phyloP scores from a whole-genome alignment of 257 asterid genomes.

The Scutellaria galericulata region DNA sequence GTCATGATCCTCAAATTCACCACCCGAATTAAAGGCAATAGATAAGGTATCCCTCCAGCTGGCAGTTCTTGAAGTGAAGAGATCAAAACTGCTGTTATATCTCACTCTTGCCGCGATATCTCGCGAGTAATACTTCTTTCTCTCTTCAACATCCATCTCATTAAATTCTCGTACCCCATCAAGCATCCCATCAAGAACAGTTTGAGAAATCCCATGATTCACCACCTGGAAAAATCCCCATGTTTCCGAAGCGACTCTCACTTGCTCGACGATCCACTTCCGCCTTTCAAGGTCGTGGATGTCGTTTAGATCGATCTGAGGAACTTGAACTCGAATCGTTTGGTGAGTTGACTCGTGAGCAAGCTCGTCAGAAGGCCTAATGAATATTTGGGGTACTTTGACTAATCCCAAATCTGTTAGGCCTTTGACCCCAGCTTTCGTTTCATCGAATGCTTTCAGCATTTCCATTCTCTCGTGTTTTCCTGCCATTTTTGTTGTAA shows the following conservation, averaged over 20 bases:
- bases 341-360: not conserved
- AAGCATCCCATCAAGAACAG: slow-evolving; percentile 42
- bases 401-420: slow-evolving; percentile 46
- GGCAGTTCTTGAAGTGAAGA: slow-evolving; percentile 48
- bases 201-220: slow-evolving; percentile 47
- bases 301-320: slow-evolving; percentile 47
- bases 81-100: slow-evolving; percentile 50
- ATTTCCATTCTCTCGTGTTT: slow-evolving; percentile 34
- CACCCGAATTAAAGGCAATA: slow-evolving; percentile 23
- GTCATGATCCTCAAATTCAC: not conserved
- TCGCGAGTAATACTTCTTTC: slow-evolving; percentile 53
- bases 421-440: slow-evolving; percentile 67
- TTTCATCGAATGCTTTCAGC: slow-evolving; percentile 58
- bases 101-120: slow-evolving; percentile 34
- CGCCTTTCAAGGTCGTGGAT: slow-evolving; percentile 21
- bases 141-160: slow-evolving; percentile 47
- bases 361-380: slow-evolving; percentile 46
- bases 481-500: not conserved
- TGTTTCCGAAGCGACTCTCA: slow-evolving; percentile 42
- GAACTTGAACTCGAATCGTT: slow-evolving; percentile 27
- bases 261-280: slow-evolving; percentile 35
- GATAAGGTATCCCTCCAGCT: slow-evolving; percentile 64
- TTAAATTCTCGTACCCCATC: slow-evolving; percentile 39
- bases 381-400: slow-evolving; percentile 48
- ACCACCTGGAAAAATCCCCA: slow-evolving; percentile 66